Conservation (phyloP, 2,329 filamentous ascomycete genomes). For the Nothophaeocryptopus gaeumannii region DNA sequence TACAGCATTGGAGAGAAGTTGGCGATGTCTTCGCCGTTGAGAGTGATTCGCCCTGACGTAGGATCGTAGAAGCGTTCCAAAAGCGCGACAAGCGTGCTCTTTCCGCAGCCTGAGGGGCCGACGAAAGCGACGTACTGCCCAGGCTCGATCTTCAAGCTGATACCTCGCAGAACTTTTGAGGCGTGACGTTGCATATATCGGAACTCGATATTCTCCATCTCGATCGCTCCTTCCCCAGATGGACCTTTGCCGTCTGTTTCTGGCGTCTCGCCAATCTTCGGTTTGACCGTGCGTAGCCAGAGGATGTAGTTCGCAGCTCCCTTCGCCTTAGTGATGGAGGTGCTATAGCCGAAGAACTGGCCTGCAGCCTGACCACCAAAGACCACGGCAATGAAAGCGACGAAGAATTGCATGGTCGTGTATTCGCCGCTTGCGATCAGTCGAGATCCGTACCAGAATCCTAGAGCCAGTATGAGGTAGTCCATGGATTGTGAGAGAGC, state of each 20-base stretch:
- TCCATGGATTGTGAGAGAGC: constrained; percentile 35
- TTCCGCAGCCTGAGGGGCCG: constrained; percentile 49
- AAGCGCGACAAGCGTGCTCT: constrained; percentile 46
- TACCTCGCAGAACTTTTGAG: constrained; percentile 29
- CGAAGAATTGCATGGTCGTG: constrained; percentile 49
- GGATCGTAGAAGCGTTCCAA: constrained; percentile 50
- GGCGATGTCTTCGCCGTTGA: constrained; percentile 59
- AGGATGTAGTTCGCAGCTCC: constrained; percentile 45
- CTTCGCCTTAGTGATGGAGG: constrained; percentile 37
- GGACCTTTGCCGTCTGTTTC: constrained; percentile 34
- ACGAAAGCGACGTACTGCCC: constrained; percentile 49
- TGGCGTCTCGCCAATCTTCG: constrained; percentile 39
- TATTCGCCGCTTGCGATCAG: constrained; percentile 36
- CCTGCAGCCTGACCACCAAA: constrained; percentile 67
- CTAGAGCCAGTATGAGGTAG: constrained; percentile 33
- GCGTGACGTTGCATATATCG: constrained; percentile 28
- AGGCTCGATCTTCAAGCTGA: constrained; percentile 30
- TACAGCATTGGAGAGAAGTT: constrained; percentile 61
- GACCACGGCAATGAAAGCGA: constrained; percentile 61
- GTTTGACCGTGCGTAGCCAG: constrained; percentile 40
- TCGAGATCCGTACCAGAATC: constrained; percentile 37
- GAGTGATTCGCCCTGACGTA: constrained; percentile 37
- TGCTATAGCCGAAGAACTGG: constrained; percentile 62
- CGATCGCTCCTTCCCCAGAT: constrained; percentile 24
- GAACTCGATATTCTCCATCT: constrained; percentile 31